Conservation (phyloP, 495 filamentous ascomycete genomes). For the Daldinia concentrica region DNA sequence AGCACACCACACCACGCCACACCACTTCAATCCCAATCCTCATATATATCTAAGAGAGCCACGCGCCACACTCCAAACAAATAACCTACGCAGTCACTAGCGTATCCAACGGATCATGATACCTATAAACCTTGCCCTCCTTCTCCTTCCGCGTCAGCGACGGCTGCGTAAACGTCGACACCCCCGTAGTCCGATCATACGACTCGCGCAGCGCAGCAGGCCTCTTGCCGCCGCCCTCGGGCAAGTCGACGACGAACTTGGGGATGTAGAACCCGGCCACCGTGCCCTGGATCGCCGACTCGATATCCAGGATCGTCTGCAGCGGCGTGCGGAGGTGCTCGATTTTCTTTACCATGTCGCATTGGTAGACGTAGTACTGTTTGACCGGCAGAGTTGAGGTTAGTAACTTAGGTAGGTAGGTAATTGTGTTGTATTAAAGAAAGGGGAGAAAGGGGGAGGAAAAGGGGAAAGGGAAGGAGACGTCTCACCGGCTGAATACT, state of each 20-base stretch:
- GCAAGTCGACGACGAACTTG: slow-evolving; percentile 68
- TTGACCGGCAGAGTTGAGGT: background rate
- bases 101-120: slow-evolving; percentile 60
- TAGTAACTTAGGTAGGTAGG: no score
- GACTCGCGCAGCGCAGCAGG: slow-evolving; percentile 59
- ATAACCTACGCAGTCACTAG: background rate
- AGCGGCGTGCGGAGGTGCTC: slow-evolving; percentile 71
- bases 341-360: slow-evolving; percentile 64
- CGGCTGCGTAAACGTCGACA: slow-evolving; percentile 63
- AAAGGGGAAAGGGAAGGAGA: background rate
- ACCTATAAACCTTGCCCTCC: slow-evolving; percentile 61
- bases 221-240: slow-evolving; percentile 68
- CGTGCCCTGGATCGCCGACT: slow-evolving; percentile 62
- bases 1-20: background rate
- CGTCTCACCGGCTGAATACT: slow-evolving; percentile 57
- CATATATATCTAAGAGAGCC: background rate
- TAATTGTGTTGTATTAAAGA: no score
- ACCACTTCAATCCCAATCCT: background rate
- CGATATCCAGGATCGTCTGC: slow-evolving; percentile 63
- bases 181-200: slow-evolving; percentile 61
- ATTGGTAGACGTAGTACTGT: slow-evolving; percentile 68
- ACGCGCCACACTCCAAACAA: background rate
- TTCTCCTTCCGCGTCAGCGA: slow-evolving; percentile 57
- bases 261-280: slow-evolving; percentile 69
- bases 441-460: background rate